phyloP scores from a whole-genome alignment of 345 rosid species.

The Eucalyptus shirleyi region DNA sequence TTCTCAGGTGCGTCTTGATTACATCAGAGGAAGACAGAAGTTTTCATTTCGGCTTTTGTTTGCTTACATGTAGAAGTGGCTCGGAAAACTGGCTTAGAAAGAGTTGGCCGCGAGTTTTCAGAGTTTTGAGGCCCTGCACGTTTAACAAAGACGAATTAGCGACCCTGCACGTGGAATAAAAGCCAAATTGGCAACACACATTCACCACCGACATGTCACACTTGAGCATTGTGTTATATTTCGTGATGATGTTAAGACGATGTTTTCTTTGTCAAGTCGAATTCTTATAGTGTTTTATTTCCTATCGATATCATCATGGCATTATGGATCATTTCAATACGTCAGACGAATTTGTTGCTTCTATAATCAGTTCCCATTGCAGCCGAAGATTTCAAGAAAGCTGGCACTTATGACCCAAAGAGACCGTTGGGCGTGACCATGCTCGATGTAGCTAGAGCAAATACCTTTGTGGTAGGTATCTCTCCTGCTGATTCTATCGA shows the following conservation, averaged over 20 bases:
- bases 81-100: no score
- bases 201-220: no score
- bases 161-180: not conserved
- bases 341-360: not conserved
- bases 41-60: no score
- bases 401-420: conserved; percentile 72
- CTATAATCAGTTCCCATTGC: conserved; percentile 51
- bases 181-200: not conserved
- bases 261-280: no score
- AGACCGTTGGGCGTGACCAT: conserved; percentile 63
- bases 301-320: not conserved
- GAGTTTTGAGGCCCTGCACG: not conserved
- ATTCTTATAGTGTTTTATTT: no score
- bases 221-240: no score
- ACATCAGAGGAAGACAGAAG: not conserved
- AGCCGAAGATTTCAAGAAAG: conserved; percentile 84
- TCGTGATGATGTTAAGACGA: not conserved
- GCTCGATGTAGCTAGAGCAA: no score
- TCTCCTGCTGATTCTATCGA: not conserved
- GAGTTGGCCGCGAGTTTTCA: no score
- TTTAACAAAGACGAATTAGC: not conserved
- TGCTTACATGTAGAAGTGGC: no score
- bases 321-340: not conserved
- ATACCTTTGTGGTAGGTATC: no score
- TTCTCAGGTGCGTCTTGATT: not conserved